Conservation (phyloP, 2,329 filamentous ascomycete genomes). For the Huntiella decipiens region DNA sequence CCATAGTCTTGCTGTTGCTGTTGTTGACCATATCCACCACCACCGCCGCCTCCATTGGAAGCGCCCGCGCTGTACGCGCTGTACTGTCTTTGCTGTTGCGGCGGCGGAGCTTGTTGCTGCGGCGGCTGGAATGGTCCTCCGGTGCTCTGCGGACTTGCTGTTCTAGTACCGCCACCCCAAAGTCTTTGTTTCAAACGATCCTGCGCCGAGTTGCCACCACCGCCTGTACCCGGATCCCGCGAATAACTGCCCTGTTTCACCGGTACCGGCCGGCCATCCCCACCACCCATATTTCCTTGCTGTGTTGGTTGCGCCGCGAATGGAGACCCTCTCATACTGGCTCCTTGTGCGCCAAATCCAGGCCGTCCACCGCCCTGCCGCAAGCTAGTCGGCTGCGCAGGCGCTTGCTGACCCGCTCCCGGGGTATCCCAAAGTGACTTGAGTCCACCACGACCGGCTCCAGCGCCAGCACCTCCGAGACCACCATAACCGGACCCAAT, state of each 20-base stretch:
- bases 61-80: conserved; percentile 16
- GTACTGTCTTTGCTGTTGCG: conserved; percentile 1
- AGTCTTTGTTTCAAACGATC: conserved; percentile 66
- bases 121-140: conserved; percentile 26
- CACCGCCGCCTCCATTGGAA: conserved; percentile 16
- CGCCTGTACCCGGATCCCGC: conserved; percentile 27
- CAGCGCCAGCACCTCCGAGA: conserved; percentile 17
- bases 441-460: conserved; percentile 19
- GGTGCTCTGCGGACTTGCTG: conserved; percentile 31
- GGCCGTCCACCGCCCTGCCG: conserved; percentile 14
- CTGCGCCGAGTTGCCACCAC: conserved; percentile 44
- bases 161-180: conserved; percentile 44
- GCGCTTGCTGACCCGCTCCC: conserved; percentile 13
- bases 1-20: conserved; percentile 8
- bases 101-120: conserved; percentile 17
- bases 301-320: conserved; percentile 10
- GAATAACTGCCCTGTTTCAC: conserved; percentile 7
- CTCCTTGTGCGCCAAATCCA: conserved; percentile 12
- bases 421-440: conserved; percentile 41
- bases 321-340: conserved; percentile 16
- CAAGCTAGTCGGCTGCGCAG: conserved; percentile 23
- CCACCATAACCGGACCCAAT: conserved; percentile 36
- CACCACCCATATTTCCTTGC: too few relatives aligned
- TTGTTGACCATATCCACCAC: conserved; percentile 11
- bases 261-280: conserved; percentile 8